A percentile compares a stretch with the other conserved stretches of the same genome.
Evolutionary conservation across 352 stramenopile species (phyloP).

Genomic region (Pythium guiyangense): DNA sequence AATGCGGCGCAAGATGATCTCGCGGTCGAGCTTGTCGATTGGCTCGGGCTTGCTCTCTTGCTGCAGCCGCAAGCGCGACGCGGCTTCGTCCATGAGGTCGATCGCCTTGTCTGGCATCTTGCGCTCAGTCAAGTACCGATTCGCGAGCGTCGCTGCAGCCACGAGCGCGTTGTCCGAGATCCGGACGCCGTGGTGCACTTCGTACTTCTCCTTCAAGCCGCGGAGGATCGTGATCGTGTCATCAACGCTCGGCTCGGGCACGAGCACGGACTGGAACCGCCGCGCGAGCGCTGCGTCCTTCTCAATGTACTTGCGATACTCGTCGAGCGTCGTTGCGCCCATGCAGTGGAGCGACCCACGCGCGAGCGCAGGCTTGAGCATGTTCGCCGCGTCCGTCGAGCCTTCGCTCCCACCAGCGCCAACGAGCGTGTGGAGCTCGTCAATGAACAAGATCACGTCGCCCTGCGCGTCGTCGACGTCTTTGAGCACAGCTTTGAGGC

Average conservation of each 20-base stretch:
- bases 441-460: conserved; percentile 98
- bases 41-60: conserved; percentile 94
- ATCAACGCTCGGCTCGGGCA: conserved; percentile 92
- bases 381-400: conserved; percentile 97
- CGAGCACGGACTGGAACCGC: conserved; percentile 96
- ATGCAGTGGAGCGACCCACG: conserved; percentile 96
- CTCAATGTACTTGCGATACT: conserved; percentile 98
- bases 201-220: conserved; percentile 95
- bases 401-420: conserved; percentile 90
- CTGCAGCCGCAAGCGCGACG: conserved; percentile 88
- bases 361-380: conserved; percentile 98
- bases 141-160: conserved; percentile 92
- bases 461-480: conserved; percentile 91
- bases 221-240: conserved; percentile 96
- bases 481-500: conserved; percentile 94
- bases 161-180: conserved; percentile 94
- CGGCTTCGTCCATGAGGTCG: conserved; percentile 94
- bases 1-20: conserved; percentile 86
- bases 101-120: conserved; percentile 95
- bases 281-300: conserved; percentile 98
- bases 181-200: conserved; percentile 95
- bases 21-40: conserved; percentile 94
- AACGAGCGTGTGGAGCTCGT: conserved; percentile 97
- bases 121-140: conserved; percentile 91
- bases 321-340: conserved; percentile 96